A percentile compares a stretch with the other conserved stretches of the same genome.
Evolutionary conservation across 495 filamentous ascomycete species (phyloP).

Genomic region (Haplographium delicatum): DNA sequence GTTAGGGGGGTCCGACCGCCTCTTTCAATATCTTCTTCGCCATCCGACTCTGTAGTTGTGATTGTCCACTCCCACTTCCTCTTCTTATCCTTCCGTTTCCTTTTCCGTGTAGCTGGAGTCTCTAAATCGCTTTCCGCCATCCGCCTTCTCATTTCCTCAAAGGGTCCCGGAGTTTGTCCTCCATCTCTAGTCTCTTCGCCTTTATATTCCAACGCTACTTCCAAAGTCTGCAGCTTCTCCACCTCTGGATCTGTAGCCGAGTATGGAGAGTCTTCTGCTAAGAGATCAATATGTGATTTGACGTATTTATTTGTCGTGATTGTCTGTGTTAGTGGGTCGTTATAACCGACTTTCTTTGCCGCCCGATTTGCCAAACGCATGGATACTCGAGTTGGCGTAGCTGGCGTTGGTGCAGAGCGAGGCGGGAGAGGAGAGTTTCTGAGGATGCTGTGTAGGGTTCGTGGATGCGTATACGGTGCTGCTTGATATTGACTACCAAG

Average conservation of each 20-base stretch:
- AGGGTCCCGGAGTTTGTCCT: slow-evolving; percentile 50
- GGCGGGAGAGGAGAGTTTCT: slow-evolving; percentile 67
- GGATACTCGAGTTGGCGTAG: slow-evolving; percentile 42
- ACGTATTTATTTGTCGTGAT: slow-evolving; percentile 50
- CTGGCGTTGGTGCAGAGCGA: slow-evolving; percentile 36
- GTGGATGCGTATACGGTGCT: slow-evolving; percentile 59
- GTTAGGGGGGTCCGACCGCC: slow-evolving; percentile 14
- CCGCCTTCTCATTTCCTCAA: slow-evolving; percentile 51
- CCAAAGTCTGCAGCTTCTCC: slow-evolving; percentile 31
- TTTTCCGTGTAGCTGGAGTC: slow-evolving; percentile 33
- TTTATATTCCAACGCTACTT: slow-evolving; percentile 43
- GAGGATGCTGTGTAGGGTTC: slow-evolving; percentile 65
- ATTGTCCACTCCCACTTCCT: slow-evolving; percentile 28
- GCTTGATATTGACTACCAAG: slow-evolving; percentile 19
- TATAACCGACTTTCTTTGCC: slow-evolving; percentile 44
- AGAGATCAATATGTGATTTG: slow-evolving; percentile 50
- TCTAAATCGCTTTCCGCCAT: slow-evolving; percentile 39
- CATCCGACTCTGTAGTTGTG: slow-evolving; percentile 12
- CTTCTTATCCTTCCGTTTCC: slow-evolving; percentile 34
- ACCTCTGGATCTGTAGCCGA: slow-evolving; percentile 17
- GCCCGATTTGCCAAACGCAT: slow-evolving; percentile 41
- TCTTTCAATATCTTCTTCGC: not conserved
- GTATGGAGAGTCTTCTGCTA: slow-evolving; percentile 43
- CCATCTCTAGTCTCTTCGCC: slow-evolving; percentile 45
- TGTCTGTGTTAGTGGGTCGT: slow-evolving; percentile 47